phyloP scores from a whole-genome alignment of 306 rosid species.

The Lathyrus tuberosus region DNA sequence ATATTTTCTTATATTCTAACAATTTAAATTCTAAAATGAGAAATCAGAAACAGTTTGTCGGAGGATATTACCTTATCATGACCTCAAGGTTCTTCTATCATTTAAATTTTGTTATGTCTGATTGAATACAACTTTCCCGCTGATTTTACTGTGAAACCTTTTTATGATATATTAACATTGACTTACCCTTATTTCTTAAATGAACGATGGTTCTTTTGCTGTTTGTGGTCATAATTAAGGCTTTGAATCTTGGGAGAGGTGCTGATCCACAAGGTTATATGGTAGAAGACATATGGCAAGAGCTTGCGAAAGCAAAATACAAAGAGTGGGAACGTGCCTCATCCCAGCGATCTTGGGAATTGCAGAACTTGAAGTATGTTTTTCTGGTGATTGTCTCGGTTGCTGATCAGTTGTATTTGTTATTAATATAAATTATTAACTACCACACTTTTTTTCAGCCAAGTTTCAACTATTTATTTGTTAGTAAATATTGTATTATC shows the following conservation, averaged over 20 bases:
- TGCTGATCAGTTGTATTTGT: conserved; percentile 13
- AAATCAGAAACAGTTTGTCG: neutral
- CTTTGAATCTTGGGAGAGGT: conserved; percentile 95
- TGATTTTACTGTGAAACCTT: neutral
- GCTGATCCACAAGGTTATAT: conserved; percentile 75
- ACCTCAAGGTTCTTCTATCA: neutral
- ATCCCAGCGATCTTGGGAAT: conserved; percentile 68
- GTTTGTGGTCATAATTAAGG: conserved; percentile 50
- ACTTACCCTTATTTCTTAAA: neutral
- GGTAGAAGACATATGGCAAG: conserved; percentile 96
- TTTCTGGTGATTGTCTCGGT: conserved; percentile 50
- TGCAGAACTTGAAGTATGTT: conserved; percentile 69
- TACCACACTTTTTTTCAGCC: neutral
- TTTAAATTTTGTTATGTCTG: neutral
- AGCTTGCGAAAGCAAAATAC: conserved; percentile 85
- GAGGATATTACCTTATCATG: neutral
- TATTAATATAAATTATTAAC: neutral
- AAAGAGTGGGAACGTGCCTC: conserved; percentile 80
- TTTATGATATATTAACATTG: conserved; percentile 16
- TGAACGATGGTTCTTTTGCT: conserved; percentile 5
- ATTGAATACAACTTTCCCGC: conserved; percentile 8
- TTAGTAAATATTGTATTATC: conserved; percentile 4
- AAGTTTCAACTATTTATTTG: neutral
- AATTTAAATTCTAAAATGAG: neutral
- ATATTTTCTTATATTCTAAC: too few relatives aligned